Base-by-base conservation (phyloP, 1,284 basidiomycete species). In the Sutorius eximius region DNA sequence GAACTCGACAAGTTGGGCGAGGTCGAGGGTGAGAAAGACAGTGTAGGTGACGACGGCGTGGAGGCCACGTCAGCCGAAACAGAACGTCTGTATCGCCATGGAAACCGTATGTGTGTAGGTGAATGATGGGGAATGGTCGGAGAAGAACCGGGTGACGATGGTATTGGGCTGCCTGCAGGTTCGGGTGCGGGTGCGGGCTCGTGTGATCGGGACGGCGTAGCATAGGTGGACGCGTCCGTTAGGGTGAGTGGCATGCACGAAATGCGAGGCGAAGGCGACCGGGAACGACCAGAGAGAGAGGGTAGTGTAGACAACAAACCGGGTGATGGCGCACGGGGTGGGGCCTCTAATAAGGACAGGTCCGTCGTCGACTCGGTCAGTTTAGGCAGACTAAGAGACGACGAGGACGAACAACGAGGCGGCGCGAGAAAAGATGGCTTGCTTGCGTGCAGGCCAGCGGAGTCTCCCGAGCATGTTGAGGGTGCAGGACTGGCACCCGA, bases 301-400 rank as follows among this genome's bases (percentile, higher is more conserved):
- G 69, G 55, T 1, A 67, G 47, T 2, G 52, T 11, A 1, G 63
- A 68, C 45, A 72, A 45, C 3, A 69, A 32, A n/a, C 5, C 48
- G 10, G 70, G 70, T 5, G 67, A 71, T 5, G 67, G 53, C 4
- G 44, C 48, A n/a, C 61, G 66, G 0, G 56, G 55, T 13, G 18
- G 18, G 32, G 53, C 54, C 12, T 61, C 61, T 3, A 15, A 12
- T 7, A 47, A 16, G 33, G 36, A 27, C 47, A 61, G 27, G 29
- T 67, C 55, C 1, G 38, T 13, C 10, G 15, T 52, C 20, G 56
- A 68, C 20, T 53, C 65, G 10, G 49, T 45, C 2, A 57, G 34
- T 30, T 44, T 59, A 10, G 58, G 67, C 0, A 69, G 40, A 40
- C 64, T 65, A 4, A 72, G 56, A 3, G 61, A 70, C 4, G 69